A percentile compares a stretch with the other conserved stretches of the same genome.
phyloP scores from a whole-genome alignment of 805 yeast species.

The Yarrowia osloensis region DNA sequence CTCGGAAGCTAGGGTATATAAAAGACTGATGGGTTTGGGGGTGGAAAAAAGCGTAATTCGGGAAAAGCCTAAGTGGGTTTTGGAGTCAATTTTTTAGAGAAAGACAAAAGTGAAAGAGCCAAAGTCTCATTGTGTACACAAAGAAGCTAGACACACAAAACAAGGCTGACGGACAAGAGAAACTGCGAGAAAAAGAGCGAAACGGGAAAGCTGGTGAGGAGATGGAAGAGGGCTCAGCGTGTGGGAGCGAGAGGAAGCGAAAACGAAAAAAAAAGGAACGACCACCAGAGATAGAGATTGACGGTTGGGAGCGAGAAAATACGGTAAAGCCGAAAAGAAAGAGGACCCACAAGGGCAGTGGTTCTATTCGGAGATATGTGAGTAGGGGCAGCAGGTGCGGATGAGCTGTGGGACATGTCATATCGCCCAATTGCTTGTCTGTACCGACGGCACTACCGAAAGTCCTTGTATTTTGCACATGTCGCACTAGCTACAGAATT shows the following conservation, averaged over 20 bases:
- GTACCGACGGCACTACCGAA: too few species aligned
- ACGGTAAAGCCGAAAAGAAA: background rate
- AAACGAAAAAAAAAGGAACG: background rate
- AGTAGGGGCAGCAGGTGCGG: too few species aligned
- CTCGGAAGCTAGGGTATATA: conserved; percentile 28
- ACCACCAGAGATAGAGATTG: too few species aligned
- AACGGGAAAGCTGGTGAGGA: background rate
- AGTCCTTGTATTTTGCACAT: too few species aligned
- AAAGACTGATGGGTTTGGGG: conserved; percentile 22
- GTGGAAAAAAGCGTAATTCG: conserved; percentile 18
- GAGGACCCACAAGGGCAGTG: background rate
- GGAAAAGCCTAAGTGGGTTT: conserved; percentile 13
- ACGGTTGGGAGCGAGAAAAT: background rate
- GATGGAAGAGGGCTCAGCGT: background rate
- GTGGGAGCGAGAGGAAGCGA: background rate
- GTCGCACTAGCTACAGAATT: too few species aligned
- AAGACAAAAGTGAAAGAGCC: background rate
- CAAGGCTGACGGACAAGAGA: conserved; percentile 1
- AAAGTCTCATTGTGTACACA: conserved; percentile 29
- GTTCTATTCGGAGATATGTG: too few species aligned
- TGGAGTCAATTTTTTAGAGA: background rate
- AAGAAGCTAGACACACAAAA: conserved; percentile 6
- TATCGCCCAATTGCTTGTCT: too few species aligned
- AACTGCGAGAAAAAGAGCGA: background rate
- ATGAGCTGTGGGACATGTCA: too few species aligned